Evolutionary conservation across 495 filamentous ascomycete genomes (phyloP), one percentile per base, ranked within the genome.

Genomic region (Aspergillus sparsus): DNA sequence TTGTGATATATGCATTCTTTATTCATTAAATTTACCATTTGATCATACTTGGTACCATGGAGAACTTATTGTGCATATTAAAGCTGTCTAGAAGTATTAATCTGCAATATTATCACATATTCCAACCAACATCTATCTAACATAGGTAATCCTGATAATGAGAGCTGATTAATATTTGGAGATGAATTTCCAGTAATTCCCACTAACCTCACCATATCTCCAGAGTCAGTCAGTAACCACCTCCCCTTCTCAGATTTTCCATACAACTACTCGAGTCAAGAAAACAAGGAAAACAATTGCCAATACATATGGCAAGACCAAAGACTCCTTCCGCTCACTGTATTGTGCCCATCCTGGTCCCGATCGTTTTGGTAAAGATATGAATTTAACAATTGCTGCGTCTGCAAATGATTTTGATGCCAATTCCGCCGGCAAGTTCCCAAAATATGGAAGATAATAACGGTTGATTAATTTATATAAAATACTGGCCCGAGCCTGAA

Each of bases 401-500:
- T 57, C 62, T 2, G 65, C 65, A 33, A 64, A 54, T 11, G 55
- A 46, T 27, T 62, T 62, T 1, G 65, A 67, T 13, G 62, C 62
- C 37, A 62, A 15, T 41, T 67, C 51, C 7, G 65, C 65, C 5
- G 62, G 65, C 39, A 67, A 2, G 45, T 66, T 51, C 0, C 49
- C 55, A 16, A 41, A 18, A 49, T 63, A 61, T 1, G 66, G 66
- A 4, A 46, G 15, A 10, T 49, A 56, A 36, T 68, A 68, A 32
- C 66, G 56, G 9, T 61, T 58, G 35, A 63, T 36, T 8, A 68
- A 32, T 18, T 13, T 52, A 21, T 55, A 34, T 10, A 60, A 27
- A 15, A 66, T 16, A 35, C 54, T 54, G 33, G 61, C 57, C n/a
- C 63, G 51, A 35, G 60, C 57, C n/a, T 68, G 66, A 13, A 66